Base-by-base conservation (phyloP, 192 early-diverging fungal species). In the Chytriomyces sp. region DNA sequence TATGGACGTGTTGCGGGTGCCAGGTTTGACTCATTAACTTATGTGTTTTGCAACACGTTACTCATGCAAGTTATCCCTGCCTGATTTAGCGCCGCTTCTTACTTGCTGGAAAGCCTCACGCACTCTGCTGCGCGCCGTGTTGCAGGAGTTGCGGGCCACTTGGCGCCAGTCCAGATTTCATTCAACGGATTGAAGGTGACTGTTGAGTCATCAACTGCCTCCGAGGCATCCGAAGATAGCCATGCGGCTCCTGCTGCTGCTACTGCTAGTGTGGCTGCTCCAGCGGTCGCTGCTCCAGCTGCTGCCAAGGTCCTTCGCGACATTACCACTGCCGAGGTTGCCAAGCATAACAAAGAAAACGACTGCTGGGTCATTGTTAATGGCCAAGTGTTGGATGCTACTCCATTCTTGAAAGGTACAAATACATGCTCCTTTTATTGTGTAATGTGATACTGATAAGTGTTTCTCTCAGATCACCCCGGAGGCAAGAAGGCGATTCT, bases 1-100 rank as follows among this genome's bases (percentile, higher is more conserved):
- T 98, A 92, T 87, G 96, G 96, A 28, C 93, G 96, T 77, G 94
- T 95, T 61, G 94, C 96, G 66, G 96, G 96, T 82, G 78, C 82
- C 50, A 84, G 71, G 77, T 81, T 26, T 43, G 47, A 50, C 7
- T 45, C 20, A 24, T 77, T 77, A 23, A 45, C 46, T 66, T 43
- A 6, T 48, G 28, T 16, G 24, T 65, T 69, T 65, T 6, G n/a
- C 26, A 16, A 28, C 13, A 10, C 67, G 13, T 47, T 43, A 5
- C 44, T 61, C 35, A 16, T 26, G 71, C 16, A 20, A 18, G 24
- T 63, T 64, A 7, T 9, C 80, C 35, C 35, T 35, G 35, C 35
- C 35, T 35, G 35, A 35, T 35, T 85, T 75, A 82, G 82, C 24
- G 94, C 93, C 64, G 83, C 87, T 11, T 67, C 82, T 44, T 89